Conservation (phyloP, 2,329 filamentous ascomycete species). For the Colletotrichum sp. region DNA sequence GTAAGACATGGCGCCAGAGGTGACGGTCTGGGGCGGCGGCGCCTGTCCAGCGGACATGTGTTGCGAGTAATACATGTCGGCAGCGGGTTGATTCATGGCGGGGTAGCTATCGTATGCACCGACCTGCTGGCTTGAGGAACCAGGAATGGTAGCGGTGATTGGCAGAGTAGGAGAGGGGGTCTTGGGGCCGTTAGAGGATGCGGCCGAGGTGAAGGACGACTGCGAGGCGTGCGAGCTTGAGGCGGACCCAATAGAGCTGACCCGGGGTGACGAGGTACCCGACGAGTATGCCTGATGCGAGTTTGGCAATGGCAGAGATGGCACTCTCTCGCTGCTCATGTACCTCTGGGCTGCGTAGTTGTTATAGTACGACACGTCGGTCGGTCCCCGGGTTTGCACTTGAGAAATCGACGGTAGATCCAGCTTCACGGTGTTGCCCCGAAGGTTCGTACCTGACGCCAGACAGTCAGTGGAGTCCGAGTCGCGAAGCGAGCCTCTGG, state of each 20-base stretch:
- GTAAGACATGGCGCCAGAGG: conserved; percentile 76
- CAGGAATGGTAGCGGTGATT: conserved; percentile 49
- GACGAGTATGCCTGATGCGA: conserved; percentile 74
- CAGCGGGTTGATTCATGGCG: conserved; percentile 81
- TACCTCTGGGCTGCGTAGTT: conserved; percentile 70
- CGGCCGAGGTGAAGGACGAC: conserved; percentile 59
- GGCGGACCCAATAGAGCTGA: conserved; percentile 74
- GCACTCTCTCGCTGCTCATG: conserved; percentile 72
- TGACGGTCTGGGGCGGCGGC: conserved; percentile 77
- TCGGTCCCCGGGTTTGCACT: conserved; percentile 79
- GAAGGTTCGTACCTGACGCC: conserved; percentile 26
- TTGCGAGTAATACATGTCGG: conserved; percentile 85
- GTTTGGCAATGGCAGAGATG: conserved; percentile 72
- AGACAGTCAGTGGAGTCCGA: conserved; percentile 1
- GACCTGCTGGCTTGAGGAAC: conserved; percentile 41
- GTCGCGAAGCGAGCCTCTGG: neutral
- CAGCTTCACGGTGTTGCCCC: conserved; percentile 81
- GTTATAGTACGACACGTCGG: conserved; percentile 75
- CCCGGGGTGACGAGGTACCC: conserved; percentile 76
- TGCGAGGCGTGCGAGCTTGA: conserved; percentile 57
- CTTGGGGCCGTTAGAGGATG: conserved; percentile 70
- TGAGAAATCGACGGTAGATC: conserved; percentile 88
- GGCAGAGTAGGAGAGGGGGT: conserved; percentile 77
- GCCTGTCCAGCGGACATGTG: conserved; percentile 81
- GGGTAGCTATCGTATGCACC: conserved; percentile 48